Base-by-base conservation (phyloP, 495 filamentous ascomycete genomes). In the Penicillium tannophilum region DNA sequence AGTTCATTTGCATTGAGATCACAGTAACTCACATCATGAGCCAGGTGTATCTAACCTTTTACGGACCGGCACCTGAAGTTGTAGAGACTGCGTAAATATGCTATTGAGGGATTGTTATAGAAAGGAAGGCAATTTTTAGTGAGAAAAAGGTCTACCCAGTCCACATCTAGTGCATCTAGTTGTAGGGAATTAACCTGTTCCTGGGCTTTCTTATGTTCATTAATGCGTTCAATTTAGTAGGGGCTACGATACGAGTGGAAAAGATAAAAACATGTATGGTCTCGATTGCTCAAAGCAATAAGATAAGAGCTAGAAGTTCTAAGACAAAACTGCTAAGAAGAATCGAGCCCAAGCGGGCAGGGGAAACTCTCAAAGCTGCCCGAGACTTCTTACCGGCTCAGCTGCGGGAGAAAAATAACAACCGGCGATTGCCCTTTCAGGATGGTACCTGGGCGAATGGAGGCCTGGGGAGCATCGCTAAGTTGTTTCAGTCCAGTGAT, bases 281-380 rank as follows among this genome's bases (percentile, higher is more conserved):
- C 55, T 67, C 51, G 56, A 63, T 61, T 63, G 24, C 44, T 56
- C 46, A 51, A 52, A 55, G 62, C 52, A 64, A 55, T 45, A 41
- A 56, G 23, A 56, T 51, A 54, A 55, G 46, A 48, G 55, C 60
- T 53, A 63, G 50, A 36, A 24, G 28, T 45, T 55, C 63, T 66
- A 48, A 55, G 14, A 33, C 30, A 63, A 62, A 52, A 60, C 56
- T 45, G 56, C 63, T 64, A 60, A 54, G 49, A 49, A 61, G 49
- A 49, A 61, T 58, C 57, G 58, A 58, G 55, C 54, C 59, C 59
- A 47, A 60, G 28, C 47, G 60, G 46, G 58, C 53, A 26, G 8
- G 33, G 33, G 9, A 60, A 58, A 61, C 54, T 52, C 58, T 39
- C 45, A 54, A 64, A 59, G 60, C 45, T 49, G 62, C 64, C 55